phyloP scores from a whole-genome alignment of 306 rosid species.

The Astragalus membranaceus region DNA sequence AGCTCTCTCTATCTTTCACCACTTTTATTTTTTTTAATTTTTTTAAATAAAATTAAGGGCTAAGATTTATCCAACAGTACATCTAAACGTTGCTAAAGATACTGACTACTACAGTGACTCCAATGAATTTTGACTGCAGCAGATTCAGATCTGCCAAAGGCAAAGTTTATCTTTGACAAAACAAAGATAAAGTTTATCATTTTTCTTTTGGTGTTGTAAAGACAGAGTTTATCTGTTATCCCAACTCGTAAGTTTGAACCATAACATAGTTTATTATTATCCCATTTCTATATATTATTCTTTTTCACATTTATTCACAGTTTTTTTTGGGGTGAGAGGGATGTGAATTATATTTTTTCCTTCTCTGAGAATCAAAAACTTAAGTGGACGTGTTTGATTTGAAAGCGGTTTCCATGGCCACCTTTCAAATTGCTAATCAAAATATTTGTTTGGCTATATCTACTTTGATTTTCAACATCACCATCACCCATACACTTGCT shows the following conservation, averaged over 20 bases:
- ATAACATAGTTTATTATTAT: not conserved
- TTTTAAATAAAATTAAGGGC: no score
- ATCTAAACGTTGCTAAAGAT: no score
- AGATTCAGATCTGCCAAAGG: not conserved
- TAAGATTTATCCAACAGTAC: no score
- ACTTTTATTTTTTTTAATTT: no score
- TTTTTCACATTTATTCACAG: not conserved
- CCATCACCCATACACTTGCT: no score
- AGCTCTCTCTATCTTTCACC: no score
- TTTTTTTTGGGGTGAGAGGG: not conserved
- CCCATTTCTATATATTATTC: not conserved
- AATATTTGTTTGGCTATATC: no score
- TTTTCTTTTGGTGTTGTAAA: no score
- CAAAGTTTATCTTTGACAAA: not conserved
- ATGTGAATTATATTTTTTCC: not conserved
- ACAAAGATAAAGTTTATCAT: no score
- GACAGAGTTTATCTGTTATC: not conserved
- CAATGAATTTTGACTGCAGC: no score
- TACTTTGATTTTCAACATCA: no score
- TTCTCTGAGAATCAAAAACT: not conserved
- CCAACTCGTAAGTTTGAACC: not conserved
- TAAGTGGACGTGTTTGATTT: constrained; percentile 3
- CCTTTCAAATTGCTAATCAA: constrained; percentile 8
- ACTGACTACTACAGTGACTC: no score
- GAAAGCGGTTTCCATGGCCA: not conserved